Base-by-base conservation (phyloP, 306 rosid genomes). In the Castanea crenata region DNA sequence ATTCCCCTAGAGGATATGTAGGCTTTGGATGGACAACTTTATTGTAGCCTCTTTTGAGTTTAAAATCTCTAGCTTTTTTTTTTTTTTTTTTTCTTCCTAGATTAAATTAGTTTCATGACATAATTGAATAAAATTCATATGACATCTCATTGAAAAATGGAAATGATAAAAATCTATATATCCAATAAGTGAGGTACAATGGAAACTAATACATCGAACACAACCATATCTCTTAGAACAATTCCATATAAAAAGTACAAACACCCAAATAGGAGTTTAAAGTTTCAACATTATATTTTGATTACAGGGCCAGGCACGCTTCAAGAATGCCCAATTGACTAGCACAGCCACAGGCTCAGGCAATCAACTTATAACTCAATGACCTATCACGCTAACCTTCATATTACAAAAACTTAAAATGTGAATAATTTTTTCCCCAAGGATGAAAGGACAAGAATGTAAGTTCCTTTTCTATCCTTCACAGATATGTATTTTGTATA, bases 251-350 rank as follows among this genome's bases (percentile, higher is more conserved):
- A 23, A 5, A 27, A 34, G 7, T 34, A 5, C 6, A 34, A 31
- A 27, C 9, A 12, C 34, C 69, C 44, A 15, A 19, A 64, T 18
- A 14, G 5, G 1, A 3, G 6, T 46, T 46, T 46, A 2, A 18
- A 16, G 20, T 31, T 64, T 64, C 9, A 18, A 64, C 27, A 13
- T 18, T 32, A 10, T 34, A 59, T 25, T 32, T 2, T n/a, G 18
- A 4, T 55, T 59, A 61, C 77, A 59, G 10, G 72, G 71, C 71
- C 76, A 78, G 71, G 82, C 41, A 35, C 1, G 41, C 82, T 71
- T 19, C 2, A 71, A n/a, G 32, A 49, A 70, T 58, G 35, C 62
- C 55, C 71, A 78, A 4, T 58, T 34, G 76, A 38, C 71, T 12
- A 7, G 21, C 70, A 74, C 18, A 27, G 65, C 79, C 79, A 1